A percentile compares a stretch with the other conserved stretches of the same genome.
phyloP scores from a whole-genome alignment of 2,329 filamentous ascomycete species.

The Penicillium sp. region DNA sequence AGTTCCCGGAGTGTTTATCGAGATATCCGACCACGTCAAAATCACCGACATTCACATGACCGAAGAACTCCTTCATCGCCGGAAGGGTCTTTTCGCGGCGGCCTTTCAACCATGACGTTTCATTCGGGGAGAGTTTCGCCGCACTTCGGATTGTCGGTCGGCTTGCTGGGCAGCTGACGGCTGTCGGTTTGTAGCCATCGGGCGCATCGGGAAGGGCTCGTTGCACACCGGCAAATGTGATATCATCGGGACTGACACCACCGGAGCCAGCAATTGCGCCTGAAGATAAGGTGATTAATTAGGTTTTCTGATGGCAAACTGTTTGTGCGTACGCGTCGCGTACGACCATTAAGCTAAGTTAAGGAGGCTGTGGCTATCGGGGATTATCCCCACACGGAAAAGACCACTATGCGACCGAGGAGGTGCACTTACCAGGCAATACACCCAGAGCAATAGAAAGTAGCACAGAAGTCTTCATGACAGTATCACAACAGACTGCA shows the following conservation, averaged over 20 bases:
- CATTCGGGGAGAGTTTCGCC: constrained; percentile 60
- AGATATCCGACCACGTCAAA: constrained; percentile 77
- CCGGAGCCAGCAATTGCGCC: constrained; percentile 20
- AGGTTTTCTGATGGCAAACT: background rate
- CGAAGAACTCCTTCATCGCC: constrained; percentile 69
- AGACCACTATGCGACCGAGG: constrained; percentile 2
- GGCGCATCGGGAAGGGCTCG: constrained; percentile 56
- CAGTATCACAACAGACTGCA: background rate
- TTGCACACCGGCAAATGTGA: constrained; percentile 13
- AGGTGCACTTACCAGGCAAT: constrained; percentile 18
- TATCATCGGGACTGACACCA: constrained; percentile 7
- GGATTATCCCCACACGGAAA: background rate
- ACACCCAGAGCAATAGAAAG: constrained; percentile 17
- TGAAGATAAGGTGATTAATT: constrained; percentile 2
- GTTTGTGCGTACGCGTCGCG: background rate
- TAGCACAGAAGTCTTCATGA: constrained; percentile 19
- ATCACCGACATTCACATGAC: constrained; percentile 66
- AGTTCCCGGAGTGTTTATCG: constrained; percentile 54
- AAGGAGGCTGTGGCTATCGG: background rate
- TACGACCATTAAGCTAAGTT: background rate
- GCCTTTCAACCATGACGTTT: constrained; percentile 68
- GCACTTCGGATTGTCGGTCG: constrained; percentile 68
- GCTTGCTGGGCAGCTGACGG: constrained; percentile 64
- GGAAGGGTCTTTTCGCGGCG: constrained; percentile 69
- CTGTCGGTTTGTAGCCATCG: constrained; percentile 67